These are phyloP conservation scores for Straminergon stramineum DNA, from an alignment of 225 moss, liverwort and hornwort species.

Conservation along the genomic window DNA sequence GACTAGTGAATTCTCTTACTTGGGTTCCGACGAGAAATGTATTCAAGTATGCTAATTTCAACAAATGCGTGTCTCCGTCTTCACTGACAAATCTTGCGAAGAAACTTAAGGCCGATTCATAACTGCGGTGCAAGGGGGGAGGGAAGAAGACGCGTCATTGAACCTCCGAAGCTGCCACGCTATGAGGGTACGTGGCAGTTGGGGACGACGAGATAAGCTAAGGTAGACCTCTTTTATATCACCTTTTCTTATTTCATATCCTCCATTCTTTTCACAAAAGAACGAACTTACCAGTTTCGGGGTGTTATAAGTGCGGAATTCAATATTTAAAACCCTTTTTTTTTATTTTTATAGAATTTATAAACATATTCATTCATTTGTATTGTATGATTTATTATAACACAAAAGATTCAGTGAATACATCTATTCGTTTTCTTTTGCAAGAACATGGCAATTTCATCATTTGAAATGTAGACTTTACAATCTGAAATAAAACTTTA, in stretches of 20 bases:
- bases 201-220: background rate
- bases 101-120: background rate
- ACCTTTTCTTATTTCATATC: background rate
- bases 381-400: background rate
- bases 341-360: background rate
- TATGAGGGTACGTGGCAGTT: background rate
- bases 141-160: background rate
- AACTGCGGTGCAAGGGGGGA: background rate
- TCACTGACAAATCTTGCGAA: background rate
- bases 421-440: background rate
- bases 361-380: background rate
- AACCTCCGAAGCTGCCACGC: background rate
- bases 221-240: background rate
- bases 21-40: background rate
- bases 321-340: background rate
- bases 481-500: background rate
- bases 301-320: background rate
- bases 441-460: background rate
- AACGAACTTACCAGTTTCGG: background rate
- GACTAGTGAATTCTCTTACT: background rate
- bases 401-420: fast-evolving
- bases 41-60: background rate
- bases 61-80: background rate
- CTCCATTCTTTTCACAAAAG: background rate
- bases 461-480: background rate